Evolutionary conservation across 495 filamentous ascomycete species (phyloP), one percentile per base, ranked within the genome.

Genomic region (Podospora pseudocomata): DNA sequence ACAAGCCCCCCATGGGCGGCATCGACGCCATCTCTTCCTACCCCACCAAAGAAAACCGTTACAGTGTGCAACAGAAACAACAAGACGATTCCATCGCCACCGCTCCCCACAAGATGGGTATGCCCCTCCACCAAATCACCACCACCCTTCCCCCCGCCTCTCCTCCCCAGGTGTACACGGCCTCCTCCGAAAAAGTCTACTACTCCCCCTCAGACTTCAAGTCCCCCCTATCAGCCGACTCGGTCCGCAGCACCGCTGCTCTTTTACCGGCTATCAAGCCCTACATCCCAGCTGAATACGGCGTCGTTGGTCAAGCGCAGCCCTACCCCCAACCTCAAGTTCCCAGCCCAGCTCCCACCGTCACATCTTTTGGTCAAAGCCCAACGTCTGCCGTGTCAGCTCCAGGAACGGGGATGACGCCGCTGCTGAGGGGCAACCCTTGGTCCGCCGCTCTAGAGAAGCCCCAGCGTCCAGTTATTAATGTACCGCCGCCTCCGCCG

Each of bases 231-330:
- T 76, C 70, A 56, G 78, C 75, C 73, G 75, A 61, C 64, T 78
- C 68, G 55, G 72, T 64, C 68, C 74, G 59, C 61, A 77, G 74
- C 68, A 78, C 78, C 19, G 76, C 78, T 3, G 70, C 76, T 11
- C 73, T 82, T 6, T 74, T 82, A 9, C 71, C 78, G 0, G 71
- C 75, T 2, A 67, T 80, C 59, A 72, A 71, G 3, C 74, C 75
- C 4, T 83, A 83, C 63, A 74, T 78, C 16, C 81, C 80, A 2
- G 72, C 78, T n/a, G 81, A 81, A 34, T 77, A 82, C 69, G 75
- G 74, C 23, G 65, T 78, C n/a, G 60, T 64, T 32, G 23, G 27
- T 18, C 65, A 68, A 18, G 71, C 60, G 63, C 70, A 39, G 53
- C 70, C 15, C 59, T 68, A 18, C n/a, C 28, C 65, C 55, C 67